phyloP scores from a whole-genome alignment of 345 rosid genomes.

The Bruguiera sexangula region DNA sequence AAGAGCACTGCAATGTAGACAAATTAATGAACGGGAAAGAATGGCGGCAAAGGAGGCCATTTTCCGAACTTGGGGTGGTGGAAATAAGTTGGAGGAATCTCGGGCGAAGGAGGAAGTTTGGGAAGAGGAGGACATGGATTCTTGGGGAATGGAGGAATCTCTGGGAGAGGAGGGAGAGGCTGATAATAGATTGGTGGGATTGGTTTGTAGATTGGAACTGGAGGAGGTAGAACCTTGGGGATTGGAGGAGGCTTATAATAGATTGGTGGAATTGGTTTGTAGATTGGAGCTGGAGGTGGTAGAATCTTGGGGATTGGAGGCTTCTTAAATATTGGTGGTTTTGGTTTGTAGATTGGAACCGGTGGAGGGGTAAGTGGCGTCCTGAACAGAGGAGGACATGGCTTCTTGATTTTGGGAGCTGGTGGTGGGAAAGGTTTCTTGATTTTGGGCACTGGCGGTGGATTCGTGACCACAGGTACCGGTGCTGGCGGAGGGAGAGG shows the following conservation, averaged over 20 bases:
- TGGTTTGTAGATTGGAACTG: conserved; percentile 26
- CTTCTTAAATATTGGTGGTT: neutral
- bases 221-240: conserved; percentile 11
- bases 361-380: neutral
- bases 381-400: neutral
- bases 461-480: neutral
- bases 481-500: neutral
- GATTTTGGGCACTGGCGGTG: conserved; percentile 9
- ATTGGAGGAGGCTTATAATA: no score
- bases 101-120: neutral
- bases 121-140: conserved; percentile 24
- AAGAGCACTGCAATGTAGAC: neutral
- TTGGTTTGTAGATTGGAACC: conserved; percentile 1
- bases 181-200: conserved; percentile 1
- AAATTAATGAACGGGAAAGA: conserved; percentile 16
- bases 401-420: conserved; percentile 22
- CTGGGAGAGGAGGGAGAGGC: conserved; percentile 21
- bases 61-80: conserved; percentile 16
- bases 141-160: conserved; percentile 17
- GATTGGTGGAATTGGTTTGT: conserved; percentile 13
- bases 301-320: neutral
- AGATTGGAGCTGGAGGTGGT: conserved; percentile 25
- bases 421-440: conserved; percentile 11
- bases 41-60: conserved; percentile 22
- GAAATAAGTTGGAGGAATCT: conserved; percentile 9